Conservation (phyloP, 768 basidiomycete species). For the Podaxis sp. region DNA sequence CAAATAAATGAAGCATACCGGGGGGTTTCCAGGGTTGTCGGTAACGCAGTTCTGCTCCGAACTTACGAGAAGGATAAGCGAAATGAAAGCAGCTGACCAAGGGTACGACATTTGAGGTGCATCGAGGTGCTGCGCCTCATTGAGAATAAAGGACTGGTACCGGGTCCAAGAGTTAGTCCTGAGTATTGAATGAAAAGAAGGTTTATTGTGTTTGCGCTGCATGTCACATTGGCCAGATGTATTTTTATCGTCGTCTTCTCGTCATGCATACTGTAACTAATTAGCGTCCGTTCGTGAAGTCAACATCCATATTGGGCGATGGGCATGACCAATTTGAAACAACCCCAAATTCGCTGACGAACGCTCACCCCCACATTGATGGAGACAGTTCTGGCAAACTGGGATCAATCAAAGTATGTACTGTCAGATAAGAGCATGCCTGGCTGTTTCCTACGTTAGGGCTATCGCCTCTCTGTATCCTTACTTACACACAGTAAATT, state of each 20-base stretch:
- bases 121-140: neutral
- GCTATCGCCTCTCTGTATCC: neutral
- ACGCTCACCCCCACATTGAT: too few relatives aligned
- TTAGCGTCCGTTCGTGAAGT: neutral
- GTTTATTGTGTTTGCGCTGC: neutral
- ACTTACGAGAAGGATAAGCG: neutral
- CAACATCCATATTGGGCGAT: neutral
- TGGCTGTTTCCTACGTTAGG: neutral
- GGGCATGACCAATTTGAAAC: neutral
- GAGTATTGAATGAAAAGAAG: neutral
- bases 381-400: neutral
- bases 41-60: neutral
- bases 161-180: neutral
- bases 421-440: neutral
- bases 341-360: neutral
- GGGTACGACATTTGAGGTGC: neutral
- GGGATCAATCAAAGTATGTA: neutral
- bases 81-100: neutral
- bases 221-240: constrained; percentile 3
- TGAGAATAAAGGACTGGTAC: neutral
- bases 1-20: too few relatives aligned
- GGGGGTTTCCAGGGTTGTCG: neutral
- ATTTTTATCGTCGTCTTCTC: constrained; percentile 1
- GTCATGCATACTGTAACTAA: constrained; percentile 7
- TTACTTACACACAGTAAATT: neutral